Conservation (phyloP, 306 rosid species). For the Cyamopsis tetragonoloba region DNA sequence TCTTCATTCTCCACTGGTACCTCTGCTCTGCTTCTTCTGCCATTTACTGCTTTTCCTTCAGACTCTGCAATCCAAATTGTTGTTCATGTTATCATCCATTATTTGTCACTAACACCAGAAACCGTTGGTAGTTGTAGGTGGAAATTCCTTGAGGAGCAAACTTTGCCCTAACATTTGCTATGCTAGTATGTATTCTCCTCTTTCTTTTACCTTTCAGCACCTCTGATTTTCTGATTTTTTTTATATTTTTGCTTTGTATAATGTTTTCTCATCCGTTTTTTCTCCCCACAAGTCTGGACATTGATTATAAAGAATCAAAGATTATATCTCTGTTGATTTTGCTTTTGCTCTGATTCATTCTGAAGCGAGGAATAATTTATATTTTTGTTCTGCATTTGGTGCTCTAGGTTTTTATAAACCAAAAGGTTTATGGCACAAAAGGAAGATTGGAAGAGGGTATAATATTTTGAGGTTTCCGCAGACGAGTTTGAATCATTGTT, state of each 20-base stretch:
- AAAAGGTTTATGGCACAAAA: slow-evolving; percentile 39
- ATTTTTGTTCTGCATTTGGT: background rate
- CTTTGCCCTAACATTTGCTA: background rate
- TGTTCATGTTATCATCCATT: no score
- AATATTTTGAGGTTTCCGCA: slow-evolving; percentile 29
- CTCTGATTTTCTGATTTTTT: no score
- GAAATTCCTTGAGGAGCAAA: slow-evolving; percentile 39
- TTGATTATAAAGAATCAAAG: background rate
- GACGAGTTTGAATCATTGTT: background rate
- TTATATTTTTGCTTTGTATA: background rate
- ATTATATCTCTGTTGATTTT: background rate
- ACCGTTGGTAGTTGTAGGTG: slow-evolving; percentile 36
- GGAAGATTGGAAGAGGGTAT: slow-evolving; percentile 37
- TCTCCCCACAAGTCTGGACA: background rate
- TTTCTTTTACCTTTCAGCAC: background rate
- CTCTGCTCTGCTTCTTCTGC: background rate
- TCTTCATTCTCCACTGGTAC: slow-evolving; percentile 21
- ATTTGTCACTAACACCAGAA: background rate
- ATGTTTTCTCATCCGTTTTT: background rate
- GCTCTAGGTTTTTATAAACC: slow-evolving; percentile 38
- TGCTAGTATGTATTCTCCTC: slow-evolving; percentile 20
- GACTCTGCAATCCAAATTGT: no score
- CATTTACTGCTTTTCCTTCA: background rate
- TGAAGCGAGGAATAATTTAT: background rate
- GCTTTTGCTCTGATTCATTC: background rate